These are phyloP conservation scores for Phytopythium chamaehyphon DNA, from an alignment of 352 stramenopile species.

Conservation along the genomic window DNA sequence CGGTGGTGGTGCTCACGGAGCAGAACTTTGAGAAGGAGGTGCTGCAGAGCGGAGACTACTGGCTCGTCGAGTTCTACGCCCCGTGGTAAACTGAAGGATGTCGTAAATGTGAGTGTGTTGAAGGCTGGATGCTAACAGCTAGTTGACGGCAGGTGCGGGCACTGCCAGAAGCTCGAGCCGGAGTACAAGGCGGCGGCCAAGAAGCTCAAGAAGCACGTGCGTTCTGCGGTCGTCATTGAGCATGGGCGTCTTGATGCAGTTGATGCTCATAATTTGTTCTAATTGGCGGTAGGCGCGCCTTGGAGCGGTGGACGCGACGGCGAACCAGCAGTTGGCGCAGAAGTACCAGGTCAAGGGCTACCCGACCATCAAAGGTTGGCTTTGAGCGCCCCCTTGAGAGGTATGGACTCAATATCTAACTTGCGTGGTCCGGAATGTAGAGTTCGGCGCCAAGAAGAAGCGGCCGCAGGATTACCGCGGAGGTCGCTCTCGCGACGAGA, in stretches of 20 bases:
- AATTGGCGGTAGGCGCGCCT: conserved; percentile 76
- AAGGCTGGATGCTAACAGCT: not conserved
- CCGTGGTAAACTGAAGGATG: conserved; percentile 68
- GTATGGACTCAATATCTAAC: not conserved
- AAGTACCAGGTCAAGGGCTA: conserved; percentile 79
- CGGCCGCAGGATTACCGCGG: conserved; percentile 69
- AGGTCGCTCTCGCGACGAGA: conserved; percentile 52
- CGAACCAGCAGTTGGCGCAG: conserved; percentile 54
- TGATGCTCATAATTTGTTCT: no score
- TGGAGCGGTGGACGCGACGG: conserved; percentile 63
- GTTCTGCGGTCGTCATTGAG: not conserved
- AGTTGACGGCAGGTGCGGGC: conserved; percentile 60
- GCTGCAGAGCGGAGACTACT: conserved; percentile 77
- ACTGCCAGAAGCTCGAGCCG: conserved; percentile 89
- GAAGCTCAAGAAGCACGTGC: conserved; percentile 77
- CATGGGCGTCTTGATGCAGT: conserved; percentile 5
- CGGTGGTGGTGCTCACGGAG: conserved; percentile 69
- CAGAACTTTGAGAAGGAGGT: conserved; percentile 85
- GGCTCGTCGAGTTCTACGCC: conserved; percentile 93
- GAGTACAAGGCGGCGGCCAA: conserved; percentile 87
- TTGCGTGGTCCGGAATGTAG: conserved; percentile 19
- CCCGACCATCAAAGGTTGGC: conserved; percentile 69
- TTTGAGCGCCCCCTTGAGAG: not conserved
- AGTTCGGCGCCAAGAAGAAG: conserved; percentile 82
- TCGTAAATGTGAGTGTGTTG: conserved; percentile 2